phyloP scores from a whole-genome alignment of 441 rosid genomes.

The Gossypium armourianum region DNA sequence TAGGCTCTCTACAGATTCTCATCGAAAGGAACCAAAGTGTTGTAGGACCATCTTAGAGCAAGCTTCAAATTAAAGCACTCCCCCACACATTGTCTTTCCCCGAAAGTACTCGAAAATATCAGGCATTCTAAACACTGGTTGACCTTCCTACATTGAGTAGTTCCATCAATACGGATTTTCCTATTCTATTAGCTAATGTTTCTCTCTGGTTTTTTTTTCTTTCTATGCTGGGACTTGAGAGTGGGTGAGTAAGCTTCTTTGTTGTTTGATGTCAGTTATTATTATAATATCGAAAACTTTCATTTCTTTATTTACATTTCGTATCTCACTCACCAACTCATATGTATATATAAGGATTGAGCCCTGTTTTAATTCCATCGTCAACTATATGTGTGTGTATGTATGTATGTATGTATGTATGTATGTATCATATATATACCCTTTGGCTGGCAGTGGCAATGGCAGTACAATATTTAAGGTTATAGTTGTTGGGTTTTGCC shows the following conservation, averaged over 20 bases:
- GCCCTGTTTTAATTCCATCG: slow-evolving; percentile 5
- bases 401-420: too few relatives aligned
- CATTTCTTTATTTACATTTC: background rate
- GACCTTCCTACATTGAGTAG: background rate
- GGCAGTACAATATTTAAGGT: background rate
- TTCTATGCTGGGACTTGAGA: background rate
- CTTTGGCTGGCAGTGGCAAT: background rate
- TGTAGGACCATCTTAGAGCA: background rate
- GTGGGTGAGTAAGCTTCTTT: background rate
- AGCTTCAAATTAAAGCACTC: background rate
- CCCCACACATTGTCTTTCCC: background rate
- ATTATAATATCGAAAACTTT: background rate
- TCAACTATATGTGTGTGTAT: background rate
- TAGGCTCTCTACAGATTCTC: background rate
- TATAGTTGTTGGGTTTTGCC: background rate
- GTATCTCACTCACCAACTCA: background rate
- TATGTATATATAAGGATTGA: background rate
- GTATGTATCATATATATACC: too few relatives aligned
- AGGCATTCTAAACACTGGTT: background rate
- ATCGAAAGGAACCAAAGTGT: background rate
- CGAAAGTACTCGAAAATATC: background rate
- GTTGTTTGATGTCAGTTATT: slow-evolving; percentile 19
- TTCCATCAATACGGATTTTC: background rate
- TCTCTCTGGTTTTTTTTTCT: background rate
- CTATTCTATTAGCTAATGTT: background rate